Percentiles rank a stretch among this genome's conserved stretches.
These are phyloP conservation scores for Septoria linicola DNA, from an alignment of 2,329 filamentous ascomycete species.

Conservation along the genomic window DNA sequence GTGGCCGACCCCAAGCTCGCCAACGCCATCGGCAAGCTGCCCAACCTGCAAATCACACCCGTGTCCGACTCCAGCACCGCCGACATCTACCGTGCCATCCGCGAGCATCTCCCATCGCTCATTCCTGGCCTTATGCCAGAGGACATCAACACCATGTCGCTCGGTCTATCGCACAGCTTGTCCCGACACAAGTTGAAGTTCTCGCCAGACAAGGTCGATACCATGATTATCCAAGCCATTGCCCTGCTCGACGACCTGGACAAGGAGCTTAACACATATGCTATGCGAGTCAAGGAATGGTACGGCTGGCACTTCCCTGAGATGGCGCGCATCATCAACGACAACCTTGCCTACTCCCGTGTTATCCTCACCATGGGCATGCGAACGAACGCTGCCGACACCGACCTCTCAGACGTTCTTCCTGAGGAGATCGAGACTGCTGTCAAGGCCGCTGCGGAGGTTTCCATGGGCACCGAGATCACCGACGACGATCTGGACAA, in stretches of 20 bases:
- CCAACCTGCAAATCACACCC: conserved; percentile 78
- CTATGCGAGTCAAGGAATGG: conserved; percentile 99
- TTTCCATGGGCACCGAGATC: conserved; percentile 98
- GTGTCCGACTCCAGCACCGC: conserved; percentile 78
- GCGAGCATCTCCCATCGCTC: conserved; percentile 82
- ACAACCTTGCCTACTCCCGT: conserved; percentile 90
- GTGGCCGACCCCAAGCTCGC: conserved; percentile 91
- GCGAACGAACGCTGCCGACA: conserved; percentile 72
- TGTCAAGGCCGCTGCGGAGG: conserved; percentile 90
- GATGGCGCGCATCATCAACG: conserved; percentile 93
- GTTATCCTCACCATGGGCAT: conserved; percentile 88
- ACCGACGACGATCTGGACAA: conserved; percentile 88
- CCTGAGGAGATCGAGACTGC: conserved; percentile 92
- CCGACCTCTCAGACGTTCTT: conserved; percentile 82
- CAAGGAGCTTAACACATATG: conserved; percentile 98
- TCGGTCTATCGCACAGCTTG: conserved; percentile 95
- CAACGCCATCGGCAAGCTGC: conserved; percentile 87
- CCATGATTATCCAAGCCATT: conserved; percentile 98
- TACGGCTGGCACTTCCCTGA: conserved; percentile 99
- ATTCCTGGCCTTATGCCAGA: conserved; percentile 83
- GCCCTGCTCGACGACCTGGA: conserved; percentile 91
- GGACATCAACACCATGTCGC: conserved; percentile 88
- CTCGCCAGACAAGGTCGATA: conserved; percentile 96
- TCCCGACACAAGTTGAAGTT: conserved; percentile 98
- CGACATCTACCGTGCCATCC: conserved; percentile 92